Percentiles rank a stretch among this genome's conserved stretches.
These are phyloP conservation scores for Ogataea parapolymorpha DNA, from an alignment of 805 yeast species.

Conservation along the genomic window DNA sequence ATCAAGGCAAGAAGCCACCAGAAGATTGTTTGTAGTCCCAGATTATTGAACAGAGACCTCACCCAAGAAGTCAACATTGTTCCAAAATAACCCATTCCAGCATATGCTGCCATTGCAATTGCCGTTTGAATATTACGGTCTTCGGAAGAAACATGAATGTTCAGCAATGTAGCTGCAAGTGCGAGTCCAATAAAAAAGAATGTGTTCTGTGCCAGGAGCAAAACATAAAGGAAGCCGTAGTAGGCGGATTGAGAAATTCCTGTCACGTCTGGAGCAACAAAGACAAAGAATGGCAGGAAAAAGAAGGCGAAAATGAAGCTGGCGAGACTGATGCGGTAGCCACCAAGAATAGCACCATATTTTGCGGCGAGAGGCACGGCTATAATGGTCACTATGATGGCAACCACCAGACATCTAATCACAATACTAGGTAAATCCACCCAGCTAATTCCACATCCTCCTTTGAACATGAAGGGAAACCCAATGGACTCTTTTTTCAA, in stretches of 20 bases:
- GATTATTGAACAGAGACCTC: not conserved
- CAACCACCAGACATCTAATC: not conserved
- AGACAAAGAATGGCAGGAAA: not conserved
- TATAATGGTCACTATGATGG: not conserved
- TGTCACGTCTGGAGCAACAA: not conserved
- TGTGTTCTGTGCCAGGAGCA: not conserved
- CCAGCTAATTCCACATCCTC: conserved; percentile 1
- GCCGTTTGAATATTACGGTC: not conserved
- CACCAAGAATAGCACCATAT: not conserved
- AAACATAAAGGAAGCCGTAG: not conserved
- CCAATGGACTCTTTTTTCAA: not conserved
- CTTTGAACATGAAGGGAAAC: conserved; percentile 1
- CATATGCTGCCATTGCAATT: not conserved
- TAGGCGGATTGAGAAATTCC: not conserved
- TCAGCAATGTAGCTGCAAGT: not conserved
- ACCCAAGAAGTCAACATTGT: not conserved
- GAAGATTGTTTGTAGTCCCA: not conserved
- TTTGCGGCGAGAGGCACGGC: not conserved
- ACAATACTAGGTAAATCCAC: not conserved
- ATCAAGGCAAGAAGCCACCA: not conserved
- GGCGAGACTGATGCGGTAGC: not conserved
- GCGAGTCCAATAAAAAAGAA: not conserved
- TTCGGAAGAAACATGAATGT: not conserved
- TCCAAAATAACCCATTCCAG: not conserved
- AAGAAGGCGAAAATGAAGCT: not conserved